Conservation (phyloP, 2,329 filamentous ascomycete species). For the Talaromyces sp. region DNA sequence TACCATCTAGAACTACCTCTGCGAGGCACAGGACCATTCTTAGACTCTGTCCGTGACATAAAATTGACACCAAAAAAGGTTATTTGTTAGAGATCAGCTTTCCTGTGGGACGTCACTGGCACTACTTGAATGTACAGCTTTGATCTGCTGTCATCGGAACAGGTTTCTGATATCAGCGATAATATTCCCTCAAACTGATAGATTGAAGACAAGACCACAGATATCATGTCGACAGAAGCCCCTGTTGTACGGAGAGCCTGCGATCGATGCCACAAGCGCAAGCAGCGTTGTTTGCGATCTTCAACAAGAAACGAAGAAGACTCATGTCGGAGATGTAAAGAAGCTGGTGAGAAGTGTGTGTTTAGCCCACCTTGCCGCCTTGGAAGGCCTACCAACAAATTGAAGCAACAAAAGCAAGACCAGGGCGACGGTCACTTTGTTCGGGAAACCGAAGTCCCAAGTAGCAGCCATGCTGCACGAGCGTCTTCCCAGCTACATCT, state of each 20-base stretch:
- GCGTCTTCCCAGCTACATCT: neutral
- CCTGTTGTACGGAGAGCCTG: constrained; percentile 3
- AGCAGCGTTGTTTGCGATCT: constrained; percentile 11
- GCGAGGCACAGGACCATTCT: neutral
- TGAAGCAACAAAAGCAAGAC: neutral
- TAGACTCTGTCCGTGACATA: neutral
- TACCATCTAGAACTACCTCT: neutral
- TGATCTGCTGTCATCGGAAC: no score
- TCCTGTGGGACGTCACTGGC: neutral
- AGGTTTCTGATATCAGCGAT: no score
- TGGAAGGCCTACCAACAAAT: constrained; percentile 9
- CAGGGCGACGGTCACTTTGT: neutral
- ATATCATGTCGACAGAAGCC: neutral
- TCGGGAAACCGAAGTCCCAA: neutral
- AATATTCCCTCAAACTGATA: no score
- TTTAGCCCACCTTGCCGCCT: constrained; percentile 12
- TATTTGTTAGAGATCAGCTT: neutral
- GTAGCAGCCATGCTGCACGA: neutral
- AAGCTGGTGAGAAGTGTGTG: constrained; percentile 11
- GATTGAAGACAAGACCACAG: neutral
- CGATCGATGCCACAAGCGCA: constrained; percentile 14
- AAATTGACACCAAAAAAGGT: neutral
- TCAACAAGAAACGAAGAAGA: neutral
- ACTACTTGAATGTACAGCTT: neutral
- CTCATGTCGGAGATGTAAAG: constrained; percentile 6